Conservation (phyloP, 805 yeast genomes). For the Metschnikowia peoriensis region DNA sequence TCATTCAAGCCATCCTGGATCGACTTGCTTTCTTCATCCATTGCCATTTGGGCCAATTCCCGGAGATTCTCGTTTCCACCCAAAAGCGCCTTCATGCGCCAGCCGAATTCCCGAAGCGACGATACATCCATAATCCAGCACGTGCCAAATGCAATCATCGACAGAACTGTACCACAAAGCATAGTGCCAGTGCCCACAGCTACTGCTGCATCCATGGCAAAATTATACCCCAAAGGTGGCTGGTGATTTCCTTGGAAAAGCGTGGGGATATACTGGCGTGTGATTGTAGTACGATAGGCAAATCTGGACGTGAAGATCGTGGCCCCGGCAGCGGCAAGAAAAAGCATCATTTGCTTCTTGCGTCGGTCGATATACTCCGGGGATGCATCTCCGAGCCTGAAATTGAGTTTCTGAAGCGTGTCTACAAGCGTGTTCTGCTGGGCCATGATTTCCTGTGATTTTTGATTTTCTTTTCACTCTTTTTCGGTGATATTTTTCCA, state of each 20-base stretch:
- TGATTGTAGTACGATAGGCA: constrained; percentile 70
- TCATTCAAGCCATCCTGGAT: constrained; percentile 56
- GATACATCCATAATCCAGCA: constrained; percentile 82
- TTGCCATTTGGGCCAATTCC: constrained; percentile 42
- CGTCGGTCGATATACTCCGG: constrained; percentile 59
- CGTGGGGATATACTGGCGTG: constrained; percentile 72
- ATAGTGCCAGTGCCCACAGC: constrained; percentile 83
- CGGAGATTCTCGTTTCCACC: constrained; percentile 68
- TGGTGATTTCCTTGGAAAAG: constrained; percentile 81
- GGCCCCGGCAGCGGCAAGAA: constrained; percentile 68
- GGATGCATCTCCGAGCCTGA: constrained; percentile 35
- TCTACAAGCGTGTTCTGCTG: not conserved
- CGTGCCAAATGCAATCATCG: constrained; percentile 70
- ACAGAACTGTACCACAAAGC: constrained; percentile 66
- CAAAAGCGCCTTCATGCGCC: constrained; percentile 56
- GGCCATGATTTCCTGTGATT: not conserved
- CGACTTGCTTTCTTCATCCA: constrained; percentile 59
- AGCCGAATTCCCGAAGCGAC: constrained; percentile 65
- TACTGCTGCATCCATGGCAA: constrained; percentile 77
- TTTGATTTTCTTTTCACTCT: too few relatives aligned
- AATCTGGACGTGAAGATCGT: constrained; percentile 71
- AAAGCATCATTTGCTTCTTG: constrained; percentile 67
- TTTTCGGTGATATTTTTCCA: not conserved
- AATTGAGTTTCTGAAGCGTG: constrained; percentile 17
- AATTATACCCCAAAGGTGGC: constrained; percentile 74